A percentile compares a stretch with the other conserved stretches of the same genome.
Conservation (phyloP, 768 basidiomycete species). For the Lentinula guzmanii region DNA sequence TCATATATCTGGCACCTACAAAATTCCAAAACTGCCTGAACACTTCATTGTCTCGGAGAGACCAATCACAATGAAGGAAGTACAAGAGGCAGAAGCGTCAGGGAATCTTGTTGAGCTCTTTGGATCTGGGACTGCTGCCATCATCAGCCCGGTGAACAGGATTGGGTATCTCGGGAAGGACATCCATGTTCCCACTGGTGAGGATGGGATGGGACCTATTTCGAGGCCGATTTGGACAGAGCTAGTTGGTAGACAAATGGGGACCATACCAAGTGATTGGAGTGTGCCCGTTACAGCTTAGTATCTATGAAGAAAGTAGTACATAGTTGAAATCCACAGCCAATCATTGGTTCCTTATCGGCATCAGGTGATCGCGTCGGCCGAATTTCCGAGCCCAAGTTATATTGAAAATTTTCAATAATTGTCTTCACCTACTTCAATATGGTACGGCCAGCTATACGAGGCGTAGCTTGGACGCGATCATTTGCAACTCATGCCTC, state of each 20-base stretch:
- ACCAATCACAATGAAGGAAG: conserved; percentile 69
- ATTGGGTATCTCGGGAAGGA: conserved; percentile 71
- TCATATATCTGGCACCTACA: conserved; percentile 42
- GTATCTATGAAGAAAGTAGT: background rate
- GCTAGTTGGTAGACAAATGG: conserved; percentile 79
- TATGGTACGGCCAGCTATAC: background rate
- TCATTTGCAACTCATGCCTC: conserved; percentile 32
- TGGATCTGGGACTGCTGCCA: conserved; percentile 78
- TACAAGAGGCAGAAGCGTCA: conserved; percentile 49
- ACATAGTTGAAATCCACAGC: background rate
- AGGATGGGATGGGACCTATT: conserved; percentile 76
- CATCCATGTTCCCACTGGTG: conserved; percentile 55
- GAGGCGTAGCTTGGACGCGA: background rate
- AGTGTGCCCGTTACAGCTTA: conserved; percentile 44
- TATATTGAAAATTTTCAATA: background rate
- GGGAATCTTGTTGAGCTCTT: conserved; percentile 78
- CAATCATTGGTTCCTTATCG: background rate
- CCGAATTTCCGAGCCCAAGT: background rate
- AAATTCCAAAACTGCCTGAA: conserved; percentile 45
- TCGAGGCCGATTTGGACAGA: conserved; percentile 65
- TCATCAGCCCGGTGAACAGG: conserved; percentile 64
- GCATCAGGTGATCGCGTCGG: background rate
- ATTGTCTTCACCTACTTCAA: too few species aligned
- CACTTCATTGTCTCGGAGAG: conserved; percentile 62
- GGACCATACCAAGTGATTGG: conserved; percentile 75